Evolutionary conservation across 2,329 filamentous ascomycete species (phyloP).

Genomic region (Fusarium oxysporum): DNA sequence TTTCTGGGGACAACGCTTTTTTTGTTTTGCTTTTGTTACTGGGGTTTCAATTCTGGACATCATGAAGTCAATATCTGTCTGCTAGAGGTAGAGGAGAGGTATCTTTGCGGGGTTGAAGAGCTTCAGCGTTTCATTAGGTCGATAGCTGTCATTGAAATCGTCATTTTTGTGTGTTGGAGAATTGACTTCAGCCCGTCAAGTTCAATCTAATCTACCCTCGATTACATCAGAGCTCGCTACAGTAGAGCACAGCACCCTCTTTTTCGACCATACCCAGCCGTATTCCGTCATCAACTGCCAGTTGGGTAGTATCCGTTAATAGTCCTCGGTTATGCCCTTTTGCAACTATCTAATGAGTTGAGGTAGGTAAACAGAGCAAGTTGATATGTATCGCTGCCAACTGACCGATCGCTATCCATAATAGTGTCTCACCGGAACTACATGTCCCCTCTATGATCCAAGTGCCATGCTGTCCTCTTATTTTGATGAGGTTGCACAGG

Average conservation of each 20-base stretch:
- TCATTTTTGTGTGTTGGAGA: conserved; percentile 27
- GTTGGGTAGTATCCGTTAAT: background rate
- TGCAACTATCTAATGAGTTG: background rate
- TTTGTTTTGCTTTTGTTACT: conserved; percentile 20
- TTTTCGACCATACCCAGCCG: conserved; percentile 10
- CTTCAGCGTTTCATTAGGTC: conserved; percentile 1
- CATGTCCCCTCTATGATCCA: conserved; percentile 16
- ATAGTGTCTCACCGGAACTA: background rate
- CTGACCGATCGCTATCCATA: background rate
- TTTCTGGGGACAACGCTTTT: conserved; percentile 35
- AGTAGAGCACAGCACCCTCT: conserved; percentile 17
- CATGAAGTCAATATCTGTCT: conserved; percentile 15
- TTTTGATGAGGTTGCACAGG: conserved; percentile 37
- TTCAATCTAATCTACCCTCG: conserved; percentile 15
- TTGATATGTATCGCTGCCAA: background rate
- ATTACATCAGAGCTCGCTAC: conserved; percentile 29
- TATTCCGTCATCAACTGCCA: conserved; percentile 31
- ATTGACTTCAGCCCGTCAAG: conserved; percentile 12
- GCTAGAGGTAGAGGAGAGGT: background rate
- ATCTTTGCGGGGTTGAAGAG: conserved; percentile 22
- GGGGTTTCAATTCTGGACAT: conserved; percentile 5
- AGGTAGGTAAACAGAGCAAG: background rate
- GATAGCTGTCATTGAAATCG: conserved; percentile 11
- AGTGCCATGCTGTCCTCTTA: conserved; percentile 29
- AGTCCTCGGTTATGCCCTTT: background rate